Evolutionary conservation across 345 rosid species (phyloP), one percentile per base, ranked within the genome.

Genomic region (Brassica carinata): DNA sequence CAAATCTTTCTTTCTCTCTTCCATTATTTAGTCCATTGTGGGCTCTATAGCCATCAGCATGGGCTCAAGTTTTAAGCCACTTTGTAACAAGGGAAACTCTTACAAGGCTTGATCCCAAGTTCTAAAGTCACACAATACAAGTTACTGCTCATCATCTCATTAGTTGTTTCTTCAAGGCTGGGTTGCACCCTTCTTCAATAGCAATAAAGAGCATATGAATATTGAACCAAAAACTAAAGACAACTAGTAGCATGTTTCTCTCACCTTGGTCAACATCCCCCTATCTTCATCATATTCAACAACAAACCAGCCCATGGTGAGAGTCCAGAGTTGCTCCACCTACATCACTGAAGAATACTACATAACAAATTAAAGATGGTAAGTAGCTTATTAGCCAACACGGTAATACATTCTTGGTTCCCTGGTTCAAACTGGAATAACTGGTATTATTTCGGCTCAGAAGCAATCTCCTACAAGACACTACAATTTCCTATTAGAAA

Each of bases 271-370:
- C 98, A 75, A 88, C 88, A 83, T 96, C 99, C 84, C 99, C 84
- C 90, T 87, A 57, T 93, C 88, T 62, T 84, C 73, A 63, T 97
- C 99, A 89, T 96, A 91, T 81, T 96, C 96, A 79, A 96, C 99
- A 80, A 96, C 88, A 80, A 93, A 96, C 88, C 79, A 93, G 93
- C 74, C 99, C 98, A 83, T 96, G 99, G 84, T 96, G 98, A 83
- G 97, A 96, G 85, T 96, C 98, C 84, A 96, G 79, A 3, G 97
- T 87, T 73, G 90, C 87, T 33, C 96, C 98, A 72, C 97, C 96
- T 84, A 93, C 96, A 38, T 96, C 96, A 57, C 86, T 90, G 84
- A 90, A 96, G 89, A 96, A 88, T 70, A 92, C 99, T 96, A 87
- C 85, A 87, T 5, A 73, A 40, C 63, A 43, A 55, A 34, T 34